These are phyloP conservation scores for Capsicum chinense DNA, from an alignment of 257 asterid species.

Conservation along the genomic window DNA sequence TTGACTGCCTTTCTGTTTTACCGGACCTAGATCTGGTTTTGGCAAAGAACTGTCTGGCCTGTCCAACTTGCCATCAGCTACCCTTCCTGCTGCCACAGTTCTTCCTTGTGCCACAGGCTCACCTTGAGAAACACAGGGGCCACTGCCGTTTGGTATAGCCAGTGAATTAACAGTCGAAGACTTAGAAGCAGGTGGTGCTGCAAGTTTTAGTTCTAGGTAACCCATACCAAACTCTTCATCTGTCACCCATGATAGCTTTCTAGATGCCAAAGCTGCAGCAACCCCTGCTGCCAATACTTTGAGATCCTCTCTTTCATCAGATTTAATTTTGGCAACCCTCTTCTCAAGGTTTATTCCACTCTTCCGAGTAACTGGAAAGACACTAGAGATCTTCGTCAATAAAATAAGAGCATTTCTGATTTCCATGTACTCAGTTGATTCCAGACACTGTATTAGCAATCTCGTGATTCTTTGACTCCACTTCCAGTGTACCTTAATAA, in stretches of 20 bases:
- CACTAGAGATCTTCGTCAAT: constrained; percentile 83
- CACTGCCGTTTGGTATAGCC: constrained; percentile 65
- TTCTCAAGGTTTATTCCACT: constrained; percentile 98
- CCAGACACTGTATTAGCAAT: constrained; percentile 94
- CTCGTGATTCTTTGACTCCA: constrained; percentile 99
- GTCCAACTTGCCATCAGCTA: constrained; percentile 65
- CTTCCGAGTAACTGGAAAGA: constrained; percentile 97
- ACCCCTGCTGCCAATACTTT: constrained; percentile 98
- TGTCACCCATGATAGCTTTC: constrained; percentile 98
- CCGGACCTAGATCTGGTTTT: constrained; percentile 51
- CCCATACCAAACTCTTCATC: constrained; percentile 99
- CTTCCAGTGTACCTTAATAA: constrained; percentile 99
- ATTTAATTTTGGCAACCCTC: constrained; percentile 96
- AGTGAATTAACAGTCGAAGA: constrained; percentile 56
- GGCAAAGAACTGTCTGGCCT: constrained; percentile 48
- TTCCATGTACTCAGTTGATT: constrained; percentile 95
- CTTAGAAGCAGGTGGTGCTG: constrained; percentile 65
- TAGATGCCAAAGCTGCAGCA: constrained; percentile 94
- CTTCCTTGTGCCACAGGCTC: constrained; percentile 55
- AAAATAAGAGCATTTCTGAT: constrained; percentile 92
- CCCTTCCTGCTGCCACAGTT: constrained; percentile 54
- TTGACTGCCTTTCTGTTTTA: constrained; percentile 50
- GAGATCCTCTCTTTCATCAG: constrained; percentile 99
- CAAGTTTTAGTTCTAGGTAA: constrained; percentile 82
- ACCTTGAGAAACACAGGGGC: constrained; percentile 52